Evolutionary conservation across 768 basidiomycete species (phyloP).

Genomic region (Leccinum uliginosum): DNA sequence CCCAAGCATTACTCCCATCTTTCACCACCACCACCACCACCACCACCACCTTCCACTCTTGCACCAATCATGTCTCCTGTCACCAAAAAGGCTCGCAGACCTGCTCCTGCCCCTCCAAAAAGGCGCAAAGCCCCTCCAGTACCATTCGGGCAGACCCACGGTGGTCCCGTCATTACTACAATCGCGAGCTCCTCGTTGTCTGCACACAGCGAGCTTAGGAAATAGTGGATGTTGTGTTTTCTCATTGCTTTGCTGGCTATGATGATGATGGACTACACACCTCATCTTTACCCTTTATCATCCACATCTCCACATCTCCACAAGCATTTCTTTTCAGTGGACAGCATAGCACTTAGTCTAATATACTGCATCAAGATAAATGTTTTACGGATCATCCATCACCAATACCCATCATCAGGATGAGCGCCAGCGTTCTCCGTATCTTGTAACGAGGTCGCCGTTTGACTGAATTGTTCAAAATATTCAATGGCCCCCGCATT

Average conservation of each 20-base stretch:
- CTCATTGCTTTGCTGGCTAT: slow-evolving; percentile 2
- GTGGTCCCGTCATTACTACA: slow-evolving; percentile 56
- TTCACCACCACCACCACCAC: slow-evolving; percentile 19
- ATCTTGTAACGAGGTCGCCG: neutral
- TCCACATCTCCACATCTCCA: slow-evolving; percentile 14
- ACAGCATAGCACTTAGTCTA: slow-evolving; percentile 21
- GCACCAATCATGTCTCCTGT: slow-evolving; percentile 13
- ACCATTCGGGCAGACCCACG: slow-evolving; percentile 45
- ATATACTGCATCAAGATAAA: slow-evolving; percentile 14
- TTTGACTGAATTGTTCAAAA: neutral
- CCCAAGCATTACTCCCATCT: slow-evolving; percentile 14
- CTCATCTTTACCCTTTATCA: slow-evolving; percentile 6
- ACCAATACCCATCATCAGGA: slow-evolving; percentile 3
- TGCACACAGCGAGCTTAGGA: slow-evolving; percentile 15
- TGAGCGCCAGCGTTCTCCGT: neutral
- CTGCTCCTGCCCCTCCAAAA: slow-evolving; percentile 66
- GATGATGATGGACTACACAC: slow-evolving; percentile 5
- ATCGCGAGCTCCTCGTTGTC: slow-evolving; percentile 42
- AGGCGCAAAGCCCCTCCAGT: slow-evolving; percentile 71
- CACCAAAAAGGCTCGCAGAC: slow-evolving; percentile 36
- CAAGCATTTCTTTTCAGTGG: slow-evolving; percentile 17
- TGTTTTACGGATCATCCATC: slow-evolving; percentile 5
- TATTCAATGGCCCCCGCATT: neutral
- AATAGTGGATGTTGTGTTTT: slow-evolving; percentile 5
- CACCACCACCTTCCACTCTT: slow-evolving; percentile 19